A percentile compares a stretch with the other conserved stretches of the same genome.
These are phyloP conservation scores for Mortierella sp. DNA, from an alignment of 371 early-diverging fungal species.

Conservation along the genomic window DNA sequence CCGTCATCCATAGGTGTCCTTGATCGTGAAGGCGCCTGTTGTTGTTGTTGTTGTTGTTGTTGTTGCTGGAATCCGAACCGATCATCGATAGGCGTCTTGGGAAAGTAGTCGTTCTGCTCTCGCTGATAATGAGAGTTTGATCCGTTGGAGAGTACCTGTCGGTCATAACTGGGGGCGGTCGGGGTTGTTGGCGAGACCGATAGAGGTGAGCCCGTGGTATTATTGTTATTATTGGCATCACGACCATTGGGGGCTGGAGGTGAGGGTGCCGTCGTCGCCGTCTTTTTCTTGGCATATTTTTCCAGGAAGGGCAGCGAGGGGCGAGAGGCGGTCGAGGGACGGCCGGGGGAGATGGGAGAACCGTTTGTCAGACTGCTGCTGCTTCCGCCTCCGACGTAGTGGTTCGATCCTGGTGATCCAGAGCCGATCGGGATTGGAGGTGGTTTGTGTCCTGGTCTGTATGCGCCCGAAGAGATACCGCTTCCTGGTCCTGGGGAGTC, in stretches of 20 bases:
- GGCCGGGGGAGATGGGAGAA: constrained; percentile 30
- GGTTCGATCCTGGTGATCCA: constrained; percentile 19
- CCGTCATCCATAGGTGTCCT: constrained; percentile 42
- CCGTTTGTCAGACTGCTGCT: constrained; percentile 18
- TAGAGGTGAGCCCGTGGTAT: constrained; percentile 45
- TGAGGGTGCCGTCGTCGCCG: constrained; percentile 35
- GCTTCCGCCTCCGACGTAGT: constrained; percentile 10
- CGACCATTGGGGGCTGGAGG: constrained; percentile 25
- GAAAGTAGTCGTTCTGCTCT: constrained; percentile 53
- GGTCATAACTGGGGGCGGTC: constrained; percentile 50
- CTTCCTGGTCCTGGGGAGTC: constrained; percentile 14
- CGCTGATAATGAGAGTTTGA: constrained; percentile 37
- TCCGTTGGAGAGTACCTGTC: constrained; percentile 43
- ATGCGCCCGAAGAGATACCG: constrained; percentile 47
- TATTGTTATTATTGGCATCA: constrained; percentile 24
- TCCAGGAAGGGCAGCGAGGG: constrained; percentile 55
- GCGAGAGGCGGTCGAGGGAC: constrained; percentile 37
- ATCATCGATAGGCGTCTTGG: constrained; percentile 42
- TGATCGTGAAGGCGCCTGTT: constrained; percentile 21
- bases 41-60: constrained; percentile 25
- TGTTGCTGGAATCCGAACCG: constrained; percentile 26
- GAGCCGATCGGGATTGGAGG: constrained; percentile 40
- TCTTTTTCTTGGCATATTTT: constrained; percentile 58
- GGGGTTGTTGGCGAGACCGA: constrained; percentile 58
- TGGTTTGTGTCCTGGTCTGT: constrained; percentile 57